Evolutionary conservation across 2,329 filamentous ascomycete species (phyloP).

Genomic region (Aspergillus tubingensis): DNA sequence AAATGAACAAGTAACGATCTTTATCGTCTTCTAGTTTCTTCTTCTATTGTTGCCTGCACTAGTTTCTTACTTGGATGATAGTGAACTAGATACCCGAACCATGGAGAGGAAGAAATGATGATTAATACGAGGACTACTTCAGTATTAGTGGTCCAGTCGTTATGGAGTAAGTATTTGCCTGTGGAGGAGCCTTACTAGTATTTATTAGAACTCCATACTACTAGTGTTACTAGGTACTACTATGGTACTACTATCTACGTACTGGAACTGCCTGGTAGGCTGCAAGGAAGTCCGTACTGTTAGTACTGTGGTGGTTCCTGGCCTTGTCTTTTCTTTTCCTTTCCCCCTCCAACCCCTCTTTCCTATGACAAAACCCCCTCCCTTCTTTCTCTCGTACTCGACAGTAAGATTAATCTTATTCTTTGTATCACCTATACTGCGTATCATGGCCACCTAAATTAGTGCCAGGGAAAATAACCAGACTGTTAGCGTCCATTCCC

Average conservation of each 20-base stretch:
- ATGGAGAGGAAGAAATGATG: not conserved
- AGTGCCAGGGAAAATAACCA: not conserved
- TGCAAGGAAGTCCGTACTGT: not conserved
- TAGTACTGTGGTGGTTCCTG: not conserved
- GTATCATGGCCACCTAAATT: not conserved
- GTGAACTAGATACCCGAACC: too few species aligned
- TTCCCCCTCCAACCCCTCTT: not conserved
- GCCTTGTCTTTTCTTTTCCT: not conserved
- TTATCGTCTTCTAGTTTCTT: too few species aligned
- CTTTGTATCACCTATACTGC: not conserved
- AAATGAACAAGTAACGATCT: too few species aligned
- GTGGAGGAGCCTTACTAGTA: not conserved
- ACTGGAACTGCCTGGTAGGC: not conserved
- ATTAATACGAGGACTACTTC: not conserved
- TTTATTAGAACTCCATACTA: too few species aligned
- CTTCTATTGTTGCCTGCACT: too few species aligned
- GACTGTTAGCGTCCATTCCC: not conserved
- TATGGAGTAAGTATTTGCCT: not conserved
- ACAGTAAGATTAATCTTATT: not conserved
- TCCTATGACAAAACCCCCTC: not conserved
- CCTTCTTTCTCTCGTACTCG: not conserved
- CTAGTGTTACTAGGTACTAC: too few species aligned
- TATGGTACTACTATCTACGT: too few species aligned
- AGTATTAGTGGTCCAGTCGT: not conserved
- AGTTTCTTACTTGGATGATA: too few species aligned